These are phyloP conservation scores for Triadica sebifera DNA, from an alignment of 345 rosid species.

Conservation along the genomic window DNA sequence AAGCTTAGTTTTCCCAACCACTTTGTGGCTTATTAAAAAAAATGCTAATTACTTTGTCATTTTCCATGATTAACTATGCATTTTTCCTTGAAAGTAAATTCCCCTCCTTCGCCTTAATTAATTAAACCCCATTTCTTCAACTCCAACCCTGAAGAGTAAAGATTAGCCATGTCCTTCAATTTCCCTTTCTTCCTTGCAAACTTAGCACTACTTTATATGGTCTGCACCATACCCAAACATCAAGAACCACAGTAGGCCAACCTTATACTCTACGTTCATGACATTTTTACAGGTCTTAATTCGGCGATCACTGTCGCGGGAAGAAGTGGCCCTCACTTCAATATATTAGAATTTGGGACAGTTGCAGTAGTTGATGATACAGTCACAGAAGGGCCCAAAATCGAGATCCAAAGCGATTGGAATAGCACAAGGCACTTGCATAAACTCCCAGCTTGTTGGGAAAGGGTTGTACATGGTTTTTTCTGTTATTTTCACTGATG, in stretches of 20 bases:
- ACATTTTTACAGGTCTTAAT: constrained; percentile 32
- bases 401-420: constrained; percentile 38
- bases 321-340: constrained; percentile 19
- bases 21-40: neutral
- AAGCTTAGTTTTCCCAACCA: neutral
- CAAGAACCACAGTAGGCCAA: constrained; percentile 31
- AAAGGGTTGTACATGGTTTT: constrained; percentile 43
- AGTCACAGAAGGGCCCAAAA: constrained; percentile 43
- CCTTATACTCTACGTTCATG: constrained; percentile 41
- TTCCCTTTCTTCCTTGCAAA: constrained; percentile 31
- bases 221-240: constrained; percentile 26
- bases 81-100: constrained; percentile 19
- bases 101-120: neutral
- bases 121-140: neutral
- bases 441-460: constrained; percentile 45
- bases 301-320: constrained; percentile 38
- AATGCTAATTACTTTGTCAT: constrained; percentile 14
- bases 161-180: constrained; percentile 27
- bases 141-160: neutral
- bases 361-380: constrained; percentile 41
- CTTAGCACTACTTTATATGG: constrained; percentile 23
- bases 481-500: constrained; percentile 36
- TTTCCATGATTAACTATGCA: neutral
- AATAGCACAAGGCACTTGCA: constrained; percentile 43
- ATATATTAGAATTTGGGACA: constrained; percentile 39